Base-by-base conservation (phyloP, 73 alveolate genomes). In the Urostyla sp. region DNA sequence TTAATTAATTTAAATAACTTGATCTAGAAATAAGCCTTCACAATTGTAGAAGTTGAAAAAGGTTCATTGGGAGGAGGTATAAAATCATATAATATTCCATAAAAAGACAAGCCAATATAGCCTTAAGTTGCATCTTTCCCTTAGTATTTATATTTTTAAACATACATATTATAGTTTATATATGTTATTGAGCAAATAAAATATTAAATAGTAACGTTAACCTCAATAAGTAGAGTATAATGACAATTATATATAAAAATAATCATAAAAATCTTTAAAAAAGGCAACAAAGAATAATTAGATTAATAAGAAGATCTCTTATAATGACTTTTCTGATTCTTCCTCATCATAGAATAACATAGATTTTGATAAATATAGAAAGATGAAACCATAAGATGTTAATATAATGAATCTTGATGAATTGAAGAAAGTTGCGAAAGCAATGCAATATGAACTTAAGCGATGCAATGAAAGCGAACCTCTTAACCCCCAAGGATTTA, bases 41-140 rank as follows among this genome's bases (percentile, higher is more conserved):
- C 80, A 11, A 66, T 66, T 8, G 80, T 40, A 24, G 1, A 16
- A 44, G 66, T 44, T 20, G 80, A 66, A 18, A 11, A 50, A 8
- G 80, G 80, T 18, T 37, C 59, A 13, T 23, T 43, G 1, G 21
- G 50, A 18, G 43, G 43, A 15, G 80, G 80, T 31, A 66, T 66
- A 2, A 66, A 66, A 26, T 66, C 63, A 18, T 66, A 40, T 66
- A 43, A 66, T 46, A 66, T 66, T 45, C 80, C 80, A 7, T 40
- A 66, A 40, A 28, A 66, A 6, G 80, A 66, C 21, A 66, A 66
- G 48, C 66, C 23, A 21, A 28, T 44, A 3, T 66, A 43, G 32
- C 80, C 80, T 6, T 46, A 45, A n/a, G 10, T 59, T 23, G 80
- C n/a, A n/a, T n/a, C n/a, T n/a, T n/a, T n/a, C n/a, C n/a, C n/a